Conservation (phyloP, 805 yeast species). For the Candida nemodendra region DNA sequence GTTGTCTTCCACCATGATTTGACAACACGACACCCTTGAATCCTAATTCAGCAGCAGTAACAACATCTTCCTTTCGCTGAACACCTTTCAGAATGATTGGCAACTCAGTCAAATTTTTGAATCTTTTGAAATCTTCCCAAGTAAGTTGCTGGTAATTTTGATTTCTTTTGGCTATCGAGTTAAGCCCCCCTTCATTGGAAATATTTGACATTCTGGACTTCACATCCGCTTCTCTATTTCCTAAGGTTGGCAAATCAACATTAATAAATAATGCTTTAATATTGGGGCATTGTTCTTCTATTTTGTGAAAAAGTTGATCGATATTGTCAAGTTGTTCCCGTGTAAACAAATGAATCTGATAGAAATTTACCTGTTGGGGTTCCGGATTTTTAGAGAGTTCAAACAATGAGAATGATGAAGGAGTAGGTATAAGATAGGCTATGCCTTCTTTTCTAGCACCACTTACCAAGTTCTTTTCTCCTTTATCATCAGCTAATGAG, state of each 20-base stretch:
- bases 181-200: slow-evolving; percentile 33
- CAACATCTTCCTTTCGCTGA: slow-evolving; percentile 60
- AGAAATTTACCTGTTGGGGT: not conserved
- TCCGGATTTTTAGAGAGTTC: slow-evolving; percentile 64
- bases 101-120: slow-evolving; percentile 50
- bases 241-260: slow-evolving; percentile 84
- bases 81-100: slow-evolving; percentile 60
- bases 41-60: slow-evolving; percentile 54
- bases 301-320: slow-evolving; percentile 5
- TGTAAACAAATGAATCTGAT: not conserved
- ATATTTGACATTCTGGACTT: slow-evolving; percentile 60
- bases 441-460: slow-evolving; percentile 62
- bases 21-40: slow-evolving; percentile 63
- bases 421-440: slow-evolving; percentile 82
- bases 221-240: slow-evolving; percentile 84
- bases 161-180: slow-evolving; percentile 6
- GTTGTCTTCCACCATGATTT: slow-evolving; percentile 74
- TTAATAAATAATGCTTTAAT: slow-evolving; percentile 77
- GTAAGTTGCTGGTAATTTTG: slow-evolving; percentile 25
- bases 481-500: slow-evolving; percentile 81
- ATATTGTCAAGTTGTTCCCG: slow-evolving; percentile 5
- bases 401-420: slow-evolving; percentile 77
- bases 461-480: slow-evolving; percentile 72
- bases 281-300: slow-evolving; percentile 32
- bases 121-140: slow-evolving; percentile 61